Evolutionary conservation across 768 basidiomycete species (phyloP).

Genomic region (Mycena latifolia): DNA sequence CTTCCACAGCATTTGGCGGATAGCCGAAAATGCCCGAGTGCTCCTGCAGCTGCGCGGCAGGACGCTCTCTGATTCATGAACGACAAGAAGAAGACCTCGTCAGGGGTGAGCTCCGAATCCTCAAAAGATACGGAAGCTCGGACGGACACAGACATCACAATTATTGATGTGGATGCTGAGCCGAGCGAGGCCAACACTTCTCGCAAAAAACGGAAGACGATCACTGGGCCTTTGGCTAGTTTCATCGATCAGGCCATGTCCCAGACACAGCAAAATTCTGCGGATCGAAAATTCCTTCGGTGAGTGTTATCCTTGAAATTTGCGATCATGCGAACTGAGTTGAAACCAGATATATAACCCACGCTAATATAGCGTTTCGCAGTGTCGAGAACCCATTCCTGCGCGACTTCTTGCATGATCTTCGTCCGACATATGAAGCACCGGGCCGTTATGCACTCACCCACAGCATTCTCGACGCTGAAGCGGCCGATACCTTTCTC

Average conservation of each 20-base stretch:
- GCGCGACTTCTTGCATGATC: constrained; percentile 36
- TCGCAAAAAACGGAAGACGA: background rate
- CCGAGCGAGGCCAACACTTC: background rate
- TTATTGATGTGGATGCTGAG: background rate
- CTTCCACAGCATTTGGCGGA: constrained; percentile 8
- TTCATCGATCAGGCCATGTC: background rate
- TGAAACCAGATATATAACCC: constrained; percentile 40
- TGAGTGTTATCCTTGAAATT: too few species aligned
- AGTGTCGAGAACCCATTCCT: constrained; percentile 39
- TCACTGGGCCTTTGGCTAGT: background rate
- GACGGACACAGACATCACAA: background rate
- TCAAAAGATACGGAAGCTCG: too few species aligned
- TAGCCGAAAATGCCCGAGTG: background rate
- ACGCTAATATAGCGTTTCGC: constrained; percentile 41
- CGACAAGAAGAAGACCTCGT: background rate
- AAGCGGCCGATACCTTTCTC: too few species aligned
- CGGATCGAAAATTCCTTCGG: constrained; percentile 18
- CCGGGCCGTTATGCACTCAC: too few species aligned
- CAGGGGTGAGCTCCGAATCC: too few species aligned
- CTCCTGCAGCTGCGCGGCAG: background rate
- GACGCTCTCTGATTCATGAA: background rate
- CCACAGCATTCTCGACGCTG: too few species aligned
- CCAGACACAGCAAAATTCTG: background rate
- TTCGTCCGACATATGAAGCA: too few species aligned
- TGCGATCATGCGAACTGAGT: too few species aligned